Conservation (phyloP, 2,329 filamentous ascomycete species). For the Neopestalotiopsis sp. region DNA sequence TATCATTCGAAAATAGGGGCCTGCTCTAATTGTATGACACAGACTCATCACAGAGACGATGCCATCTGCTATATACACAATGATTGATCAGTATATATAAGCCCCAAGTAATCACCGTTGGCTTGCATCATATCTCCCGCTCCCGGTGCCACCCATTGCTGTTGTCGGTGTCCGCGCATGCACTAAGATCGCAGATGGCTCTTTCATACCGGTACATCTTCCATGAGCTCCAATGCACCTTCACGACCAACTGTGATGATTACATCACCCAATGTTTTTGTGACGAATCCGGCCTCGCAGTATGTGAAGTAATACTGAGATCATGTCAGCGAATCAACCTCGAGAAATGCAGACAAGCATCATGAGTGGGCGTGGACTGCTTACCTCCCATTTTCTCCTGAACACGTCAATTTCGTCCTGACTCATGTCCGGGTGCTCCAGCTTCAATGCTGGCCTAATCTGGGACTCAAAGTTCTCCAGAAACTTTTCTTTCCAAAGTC, state of each 20-base stretch:
- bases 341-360: neutral
- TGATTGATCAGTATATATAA: neutral
- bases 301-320: conserved; percentile 76
- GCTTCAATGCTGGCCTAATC: conserved; percentile 65
- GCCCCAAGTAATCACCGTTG: neutral
- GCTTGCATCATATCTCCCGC: neutral
- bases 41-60: neutral
- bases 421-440: conserved; percentile 62
- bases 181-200: neutral
- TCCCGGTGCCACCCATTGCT: neutral
- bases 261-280: conserved; percentile 74
- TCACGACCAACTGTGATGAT: conserved; percentile 74
- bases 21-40: neutral
- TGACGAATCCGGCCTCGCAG: conserved; percentile 75
- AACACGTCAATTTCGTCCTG: conserved; percentile 70
- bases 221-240: conserved; percentile 70
- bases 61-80: neutral
- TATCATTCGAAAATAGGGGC: neutral
- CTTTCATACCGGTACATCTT: conserved; percentile 66
- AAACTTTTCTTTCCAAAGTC: conserved; percentile 72
- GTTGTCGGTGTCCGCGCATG: too few relatives aligned
- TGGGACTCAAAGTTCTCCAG: conserved; percentile 62
- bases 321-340: conserved; percentile 14
- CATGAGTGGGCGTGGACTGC: conserved; percentile 25
- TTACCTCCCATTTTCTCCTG: conserved; percentile 71